Percentiles rank a stretch among this genome's conserved stretches.
These are phyloP conservation scores for Rhizopus stolonifer DNA, from an alignment of 371 early-diverging fungal genomes.

Conservation along the genomic window DNA sequence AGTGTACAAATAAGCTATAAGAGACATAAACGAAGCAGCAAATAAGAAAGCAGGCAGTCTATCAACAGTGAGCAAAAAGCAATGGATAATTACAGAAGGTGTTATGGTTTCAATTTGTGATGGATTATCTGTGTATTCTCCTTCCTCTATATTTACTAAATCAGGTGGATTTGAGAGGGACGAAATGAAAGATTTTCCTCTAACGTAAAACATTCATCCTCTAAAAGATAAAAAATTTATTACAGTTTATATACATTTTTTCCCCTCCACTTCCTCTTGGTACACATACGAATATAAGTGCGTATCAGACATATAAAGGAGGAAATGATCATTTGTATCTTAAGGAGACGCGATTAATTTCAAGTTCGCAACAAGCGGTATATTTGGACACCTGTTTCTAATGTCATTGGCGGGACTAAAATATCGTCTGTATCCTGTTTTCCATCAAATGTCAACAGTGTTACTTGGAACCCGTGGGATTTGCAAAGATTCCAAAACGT, in stretches of 20 bases:
- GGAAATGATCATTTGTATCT: neutral
- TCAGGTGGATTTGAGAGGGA: constrained; percentile 18
- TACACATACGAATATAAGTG: constrained; percentile 12
- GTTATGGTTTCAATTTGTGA: neutral
- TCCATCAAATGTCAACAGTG: constrained; percentile 11
- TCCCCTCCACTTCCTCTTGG: too few species aligned
- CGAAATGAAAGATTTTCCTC: constrained; percentile 31
- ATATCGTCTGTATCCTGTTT: constrained; percentile 20
- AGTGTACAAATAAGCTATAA: constrained; percentile 25
- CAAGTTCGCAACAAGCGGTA: constrained; percentile 26
- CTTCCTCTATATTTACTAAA: neutral
- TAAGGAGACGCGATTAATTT: neutral
- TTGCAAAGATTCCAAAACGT: constrained; percentile 47
- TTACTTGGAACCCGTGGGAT: constrained; percentile 22
- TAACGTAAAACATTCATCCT: constrained; percentile 40
- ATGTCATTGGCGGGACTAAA: constrained; percentile 27
- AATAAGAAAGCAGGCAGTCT: constrained; percentile 13
- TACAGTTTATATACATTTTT: neutral
- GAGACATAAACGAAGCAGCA: constrained; percentile 7
- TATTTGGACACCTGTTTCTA: constrained; percentile 33
- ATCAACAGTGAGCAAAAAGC: neutral
- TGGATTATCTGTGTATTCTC: neutral
- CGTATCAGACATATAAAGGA: neutral
- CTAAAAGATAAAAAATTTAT: neutral
- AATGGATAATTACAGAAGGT: neutral